A percentile compares a stretch with the other conserved stretches of the same genome.
phyloP scores from a whole-genome alignment of 1,139 yeast species.

The Kodamaea sp. region DNA sequence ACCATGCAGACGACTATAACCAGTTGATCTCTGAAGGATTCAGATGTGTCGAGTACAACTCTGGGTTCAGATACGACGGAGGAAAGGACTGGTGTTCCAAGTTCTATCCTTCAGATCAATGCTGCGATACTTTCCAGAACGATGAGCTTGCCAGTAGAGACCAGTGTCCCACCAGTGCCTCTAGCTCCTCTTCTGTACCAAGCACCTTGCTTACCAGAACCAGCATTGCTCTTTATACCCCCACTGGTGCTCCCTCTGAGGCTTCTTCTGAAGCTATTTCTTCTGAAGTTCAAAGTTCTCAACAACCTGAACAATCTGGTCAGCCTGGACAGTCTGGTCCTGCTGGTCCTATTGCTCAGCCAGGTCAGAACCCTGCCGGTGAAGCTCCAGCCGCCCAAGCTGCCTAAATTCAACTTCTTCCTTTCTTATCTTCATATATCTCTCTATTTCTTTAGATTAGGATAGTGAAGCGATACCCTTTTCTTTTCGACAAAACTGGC shows the following conservation, averaged over 20 bases:
- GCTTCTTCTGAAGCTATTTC: not conserved
- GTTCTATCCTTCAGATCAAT: slow-evolving; percentile 19
- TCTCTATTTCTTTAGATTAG: too few relatives aligned
- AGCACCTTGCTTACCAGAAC: slow-evolving; percentile 6
- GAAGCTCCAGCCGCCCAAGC: too few relatives aligned
- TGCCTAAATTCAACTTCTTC: too few relatives aligned
- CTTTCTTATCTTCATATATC: too few relatives aligned
- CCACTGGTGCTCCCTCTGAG: too few relatives aligned
- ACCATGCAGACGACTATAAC: slow-evolving; percentile 17
- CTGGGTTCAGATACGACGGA: slow-evolving; percentile 22
- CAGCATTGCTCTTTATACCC: not conserved
- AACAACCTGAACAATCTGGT: not conserved
- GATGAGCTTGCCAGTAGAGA: slow-evolving; percentile 19
- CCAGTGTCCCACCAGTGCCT: slow-evolving; percentile 15
- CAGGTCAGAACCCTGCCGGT: too few relatives aligned
- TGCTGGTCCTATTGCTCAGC: too few relatives aligned
- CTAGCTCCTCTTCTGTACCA: slow-evolving; percentile 1
- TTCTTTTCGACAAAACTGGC: too few relatives aligned
- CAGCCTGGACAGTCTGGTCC: too few relatives aligned
- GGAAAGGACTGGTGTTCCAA: slow-evolving; percentile 23
- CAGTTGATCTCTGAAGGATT: slow-evolving; percentile 17
- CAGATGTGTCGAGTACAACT: slow-evolving; percentile 24
- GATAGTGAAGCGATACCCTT: too few relatives aligned
- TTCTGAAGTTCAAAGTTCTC: not conserved
- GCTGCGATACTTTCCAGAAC: slow-evolving; percentile 16